phyloP scores from a whole-genome alignment of 371 early-diverging fungal genomes.

The Batrachochytrium dendrobatidis region DNA sequence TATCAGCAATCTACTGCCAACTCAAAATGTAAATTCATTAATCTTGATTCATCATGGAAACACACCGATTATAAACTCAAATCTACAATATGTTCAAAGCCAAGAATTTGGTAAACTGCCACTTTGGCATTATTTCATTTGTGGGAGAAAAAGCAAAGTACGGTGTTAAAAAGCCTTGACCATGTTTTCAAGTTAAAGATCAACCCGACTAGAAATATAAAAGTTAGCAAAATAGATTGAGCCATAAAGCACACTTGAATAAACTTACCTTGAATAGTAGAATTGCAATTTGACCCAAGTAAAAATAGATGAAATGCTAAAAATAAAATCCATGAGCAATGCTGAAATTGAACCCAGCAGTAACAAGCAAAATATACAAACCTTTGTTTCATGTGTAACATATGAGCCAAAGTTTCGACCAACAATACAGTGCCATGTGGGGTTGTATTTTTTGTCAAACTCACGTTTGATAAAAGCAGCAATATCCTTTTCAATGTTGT shows the following conservation, averaged over 20 bases:
- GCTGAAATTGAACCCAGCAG: not conserved
- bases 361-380: constrained; percentile 30
- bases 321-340: constrained; percentile 8
- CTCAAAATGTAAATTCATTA: no score
- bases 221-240: no score
- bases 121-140: no score
- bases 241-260: not conserved
- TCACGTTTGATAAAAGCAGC: constrained; percentile 95
- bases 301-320: constrained; percentile 97
- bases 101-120: no score
- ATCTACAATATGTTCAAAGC: no score
- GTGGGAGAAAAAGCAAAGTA: no score
- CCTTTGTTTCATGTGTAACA: constrained; percentile 87
- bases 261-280: constrained; percentile 74
- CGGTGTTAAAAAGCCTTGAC: no score
- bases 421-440: constrained; percentile 97
- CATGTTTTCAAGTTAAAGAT: not conserved
- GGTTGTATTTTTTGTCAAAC: constrained; percentile 95
- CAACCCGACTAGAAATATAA: constrained; percentile 1
- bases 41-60: no score
- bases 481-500: constrained; percentile 94
- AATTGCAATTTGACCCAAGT: constrained; percentile 90
- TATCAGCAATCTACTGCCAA: no score
- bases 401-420: constrained; percentile 97
- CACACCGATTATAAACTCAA: no score